Base-by-base conservation (phyloP, 2,329 filamentous ascomycete genomes). In the Pezicula radicicola region DNA sequence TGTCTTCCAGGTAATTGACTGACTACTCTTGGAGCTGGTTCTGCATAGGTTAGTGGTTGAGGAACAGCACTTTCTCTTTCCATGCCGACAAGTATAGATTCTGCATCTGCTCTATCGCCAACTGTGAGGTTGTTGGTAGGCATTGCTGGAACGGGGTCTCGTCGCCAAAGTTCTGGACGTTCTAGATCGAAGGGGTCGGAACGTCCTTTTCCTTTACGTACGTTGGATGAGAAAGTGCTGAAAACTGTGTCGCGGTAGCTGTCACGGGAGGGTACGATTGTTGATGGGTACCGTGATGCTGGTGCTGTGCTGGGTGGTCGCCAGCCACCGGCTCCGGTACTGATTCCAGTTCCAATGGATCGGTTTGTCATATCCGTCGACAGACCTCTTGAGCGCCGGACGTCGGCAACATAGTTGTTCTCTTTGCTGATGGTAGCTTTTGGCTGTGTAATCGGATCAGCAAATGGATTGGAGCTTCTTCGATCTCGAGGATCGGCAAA, bases 171-270 rank as follows among this genome's bases (percentile, higher is more conserved):
- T 60, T 80, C 72, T 33, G 78, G 72, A 41, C 73, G 66, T 62
- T 86, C 83, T n/a, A 86, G 72, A 58, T 87, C 83, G 60, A 86
- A 86, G 2, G 81, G 83, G 57, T 86, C 82, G 2, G 81, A 84
- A 42, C 81, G 79, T 63, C 83, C 81, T 61, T 81, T 82, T 60
- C 77, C 78, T 50, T 77, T 75, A 15, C 72, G 68, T 6, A 70
- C 73, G 42, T 72, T 72, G 42, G 76, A 72, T 1, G 62, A 63
- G 47, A 60, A 59, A 35, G 61, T 58, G 1, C 71, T 72, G 59
- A 75, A 75, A 48, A 72, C 55, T 15, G 73, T 72, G 46, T 68
- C 69, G 58, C 62, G 60, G 56, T 66, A 68, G 55, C 56, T 65
- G 52, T 66, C 64, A 48, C 63, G 43, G 64, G 60, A 51, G 52